Conservation (phyloP, 176 grass and related monocot species). For the Carex scoparia region DNA sequence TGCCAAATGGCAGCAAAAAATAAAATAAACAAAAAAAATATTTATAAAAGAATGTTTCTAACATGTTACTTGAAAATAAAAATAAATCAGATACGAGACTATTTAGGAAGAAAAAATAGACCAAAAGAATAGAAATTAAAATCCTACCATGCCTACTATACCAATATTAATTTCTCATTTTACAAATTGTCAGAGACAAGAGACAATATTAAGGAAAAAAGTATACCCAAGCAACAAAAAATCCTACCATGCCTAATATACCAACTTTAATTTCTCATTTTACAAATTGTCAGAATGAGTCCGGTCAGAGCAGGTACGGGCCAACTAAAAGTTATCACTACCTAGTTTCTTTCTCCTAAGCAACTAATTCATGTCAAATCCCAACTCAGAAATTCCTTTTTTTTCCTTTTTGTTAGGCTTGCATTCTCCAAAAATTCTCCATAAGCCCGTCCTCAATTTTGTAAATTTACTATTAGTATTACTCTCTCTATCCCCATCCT, state of each 20-base stretch:
- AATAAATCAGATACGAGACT: not conserved
- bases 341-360: slow-evolving; percentile 17
- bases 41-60: not conserved
- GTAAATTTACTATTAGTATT: not conserved
- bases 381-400: not conserved
- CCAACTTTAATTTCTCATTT: slow-evolving; percentile 22
- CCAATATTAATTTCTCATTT: slow-evolving; percentile 7
- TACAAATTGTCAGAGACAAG: slow-evolving; percentile 5
- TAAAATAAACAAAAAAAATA: not conserved
- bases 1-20: not conserved
- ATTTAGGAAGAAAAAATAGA: not conserved
- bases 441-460: slow-evolving; percentile 11
- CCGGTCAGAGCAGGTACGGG: not conserved
- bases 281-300: slow-evolving; percentile 20
- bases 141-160: slow-evolving; percentile 4
- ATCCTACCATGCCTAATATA: slow-evolving; percentile 10
- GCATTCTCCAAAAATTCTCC: not conserved
- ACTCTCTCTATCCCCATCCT: not conserved
- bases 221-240: not conserved
- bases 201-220: not conserved
- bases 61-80: not conserved
- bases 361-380: slow-evolving; percentile 15
- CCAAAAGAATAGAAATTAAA: not conserved
- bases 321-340: not conserved
- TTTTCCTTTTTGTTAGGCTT: slow-evolving; percentile 14